A percentile compares a stretch with the other conserved stretches of the same genome.
These are phyloP conservation scores for Byssothecium circinans DNA, from an alignment of 2,329 filamentous ascomycete species.

Conservation along the genomic window DNA sequence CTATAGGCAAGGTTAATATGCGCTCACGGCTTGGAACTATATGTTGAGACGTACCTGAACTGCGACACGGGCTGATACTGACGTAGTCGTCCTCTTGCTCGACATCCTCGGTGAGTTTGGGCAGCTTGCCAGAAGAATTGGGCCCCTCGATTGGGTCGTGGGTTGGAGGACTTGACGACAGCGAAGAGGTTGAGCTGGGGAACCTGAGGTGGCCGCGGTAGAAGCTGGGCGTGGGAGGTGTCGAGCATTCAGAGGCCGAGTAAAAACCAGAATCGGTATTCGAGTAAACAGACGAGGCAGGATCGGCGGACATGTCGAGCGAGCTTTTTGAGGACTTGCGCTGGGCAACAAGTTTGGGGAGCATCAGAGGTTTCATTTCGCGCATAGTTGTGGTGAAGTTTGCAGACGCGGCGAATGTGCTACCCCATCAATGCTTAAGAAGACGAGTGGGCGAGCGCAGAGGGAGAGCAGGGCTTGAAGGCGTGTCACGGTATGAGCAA, in stretches of 20 bases:
- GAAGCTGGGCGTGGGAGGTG: constrained; percentile 72
- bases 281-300: constrained; percentile 36
- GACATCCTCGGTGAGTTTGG: constrained; percentile 81
- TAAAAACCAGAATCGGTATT: constrained; percentile 43
- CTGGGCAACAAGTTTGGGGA: constrained; percentile 43
- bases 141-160: constrained; percentile 59
- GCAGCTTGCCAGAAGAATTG: constrained; percentile 66
- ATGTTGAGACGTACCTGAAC: constrained; percentile 67
- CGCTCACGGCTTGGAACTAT: constrained; percentile 10
- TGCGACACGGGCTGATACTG: constrained; percentile 54
- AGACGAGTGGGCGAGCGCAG: constrained; percentile 34
- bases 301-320: constrained; percentile 37
- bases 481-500: constrained; percentile 39
- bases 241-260: constrained; percentile 67
- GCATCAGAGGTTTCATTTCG: constrained; percentile 44
- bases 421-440: constrained; percentile 42
- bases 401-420: constrained; percentile 26
- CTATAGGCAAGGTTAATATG: constrained; percentile 45
- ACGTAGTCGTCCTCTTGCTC: constrained; percentile 66
- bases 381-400: constrained; percentile 28
- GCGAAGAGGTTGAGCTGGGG: constrained; percentile 77
- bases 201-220: constrained; percentile 66
- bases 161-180: constrained; percentile 59
- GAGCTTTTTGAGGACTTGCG: constrained; percentile 41
- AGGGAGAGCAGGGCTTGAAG: constrained; percentile 24